phyloP scores from a whole-genome alignment of 139 green algal genomes.

The Dunaliella primolecta region DNA sequence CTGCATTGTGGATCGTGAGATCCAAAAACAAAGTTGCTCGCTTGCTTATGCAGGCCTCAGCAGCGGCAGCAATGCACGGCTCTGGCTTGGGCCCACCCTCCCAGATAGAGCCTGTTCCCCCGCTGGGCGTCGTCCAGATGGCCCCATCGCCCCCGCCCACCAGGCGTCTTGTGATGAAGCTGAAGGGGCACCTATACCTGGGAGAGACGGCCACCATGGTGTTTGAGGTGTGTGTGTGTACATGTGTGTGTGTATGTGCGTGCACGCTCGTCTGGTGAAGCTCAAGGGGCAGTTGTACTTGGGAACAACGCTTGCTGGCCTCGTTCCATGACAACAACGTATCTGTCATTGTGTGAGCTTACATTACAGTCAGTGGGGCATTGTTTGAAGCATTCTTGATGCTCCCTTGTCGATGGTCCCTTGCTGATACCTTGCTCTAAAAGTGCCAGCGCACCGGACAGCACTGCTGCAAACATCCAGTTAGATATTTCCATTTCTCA shows the following conservation, averaged over 20 bases:
- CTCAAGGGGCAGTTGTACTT: neutral
- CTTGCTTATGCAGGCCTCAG: neutral
- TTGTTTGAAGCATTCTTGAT: too few species aligned
- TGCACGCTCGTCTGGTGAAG: neutral
- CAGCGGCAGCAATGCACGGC: neutral
- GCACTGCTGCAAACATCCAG: too few species aligned
- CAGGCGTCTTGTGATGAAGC: constrained; percentile 25
- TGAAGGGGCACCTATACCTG: constrained; percentile 25
- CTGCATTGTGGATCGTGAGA: too few species aligned
- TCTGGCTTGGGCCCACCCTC: constrained; percentile 1
- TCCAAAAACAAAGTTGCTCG: too few species aligned
- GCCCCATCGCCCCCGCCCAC: neutral
- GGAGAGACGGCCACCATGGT: constrained; percentile 21
- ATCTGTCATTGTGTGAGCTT: too few species aligned
- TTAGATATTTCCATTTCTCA: too few species aligned
- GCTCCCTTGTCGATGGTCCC: too few species aligned
- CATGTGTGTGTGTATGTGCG: constrained; percentile 17
- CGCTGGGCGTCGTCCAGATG: constrained; percentile 9
- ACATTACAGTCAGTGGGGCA: too few species aligned
- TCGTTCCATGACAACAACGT: neutral
- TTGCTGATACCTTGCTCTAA: too few species aligned
- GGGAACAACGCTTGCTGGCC: neutral
- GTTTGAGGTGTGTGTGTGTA: constrained; percentile 23
- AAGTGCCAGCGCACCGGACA: too few species aligned
- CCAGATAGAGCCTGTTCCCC: neutral